Percentiles rank a stretch among this genome's conserved stretches.
Evolutionary conservation across 2,329 filamentous ascomycete genomes (phyloP).

Genomic region (Berkeleyomyces basicola): DNA sequence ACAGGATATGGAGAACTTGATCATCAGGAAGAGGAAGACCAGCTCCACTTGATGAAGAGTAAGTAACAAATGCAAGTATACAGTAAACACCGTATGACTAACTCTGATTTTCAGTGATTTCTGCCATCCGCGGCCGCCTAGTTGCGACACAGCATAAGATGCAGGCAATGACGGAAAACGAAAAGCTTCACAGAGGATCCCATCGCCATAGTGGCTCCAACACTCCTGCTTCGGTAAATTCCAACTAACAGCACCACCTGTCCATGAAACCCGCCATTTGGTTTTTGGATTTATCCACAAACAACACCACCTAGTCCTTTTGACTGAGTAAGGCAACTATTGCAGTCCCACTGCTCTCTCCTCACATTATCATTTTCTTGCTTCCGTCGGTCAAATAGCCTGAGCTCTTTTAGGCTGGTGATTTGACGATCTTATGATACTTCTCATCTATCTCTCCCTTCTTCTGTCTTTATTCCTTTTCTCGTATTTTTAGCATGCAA

Average conservation of each 20-base stretch:
- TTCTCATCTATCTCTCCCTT: background rate
- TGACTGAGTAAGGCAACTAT: too few relatives aligned
- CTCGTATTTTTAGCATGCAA: slow-evolving; percentile 1
- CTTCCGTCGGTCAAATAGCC: background rate
- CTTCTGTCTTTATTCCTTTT: background rate
- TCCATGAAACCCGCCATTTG: background rate
- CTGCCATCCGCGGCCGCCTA: slow-evolving; percentile 9
- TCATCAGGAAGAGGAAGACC: slow-evolving; percentile 44
- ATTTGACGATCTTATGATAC: slow-evolving; percentile 3
- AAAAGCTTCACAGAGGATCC: background rate
- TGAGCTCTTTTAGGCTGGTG: background rate
- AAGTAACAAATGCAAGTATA: slow-evolving; percentile 20
- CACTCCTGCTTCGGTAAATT: slow-evolving; percentile 11
- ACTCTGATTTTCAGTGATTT: background rate
- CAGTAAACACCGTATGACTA: background rate
- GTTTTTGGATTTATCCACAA: too few relatives aligned
- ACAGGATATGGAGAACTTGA: slow-evolving; percentile 16
- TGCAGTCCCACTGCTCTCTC: background rate
- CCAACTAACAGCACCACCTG: background rate
- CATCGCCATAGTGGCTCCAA: slow-evolving; percentile 11
- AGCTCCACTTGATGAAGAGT: slow-evolving; percentile 58
- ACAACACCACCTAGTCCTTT: too few relatives aligned
- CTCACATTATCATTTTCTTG: background rate
- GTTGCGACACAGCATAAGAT: slow-evolving; percentile 4
- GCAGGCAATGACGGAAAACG: slow-evolving; percentile 4